phyloP scores from a whole-genome alignment of 768 basidiomycete genomes.

The Phaeotremella fagi region DNA sequence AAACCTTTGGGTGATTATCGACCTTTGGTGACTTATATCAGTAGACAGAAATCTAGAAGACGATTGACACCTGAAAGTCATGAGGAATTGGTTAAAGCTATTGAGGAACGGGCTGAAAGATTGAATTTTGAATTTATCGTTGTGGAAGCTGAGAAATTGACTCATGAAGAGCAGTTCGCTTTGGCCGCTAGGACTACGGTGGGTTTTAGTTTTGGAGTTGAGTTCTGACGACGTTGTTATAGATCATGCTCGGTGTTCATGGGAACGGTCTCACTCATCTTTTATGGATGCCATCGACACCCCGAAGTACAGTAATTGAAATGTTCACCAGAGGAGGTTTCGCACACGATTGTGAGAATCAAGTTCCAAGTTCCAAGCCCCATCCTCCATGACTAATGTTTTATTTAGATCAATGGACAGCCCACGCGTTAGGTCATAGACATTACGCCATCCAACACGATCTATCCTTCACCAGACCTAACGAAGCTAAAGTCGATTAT shows the following conservation, averaged over 20 bases:
- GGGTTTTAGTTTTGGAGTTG: constrained; percentile 9
- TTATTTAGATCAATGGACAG: constrained; percentile 46
- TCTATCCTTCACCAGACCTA: constrained; percentile 34
- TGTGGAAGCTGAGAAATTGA: constrained; percentile 47
- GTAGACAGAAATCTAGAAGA: constrained; percentile 71
- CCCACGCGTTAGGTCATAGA: constrained; percentile 42
- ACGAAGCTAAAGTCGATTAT: constrained; percentile 39
- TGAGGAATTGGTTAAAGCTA: constrained; percentile 66
- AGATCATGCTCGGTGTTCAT: constrained; percentile 94
- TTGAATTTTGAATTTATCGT: constrained; percentile 63
- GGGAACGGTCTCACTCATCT: constrained; percentile 85
- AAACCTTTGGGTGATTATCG: constrained; percentile 39
- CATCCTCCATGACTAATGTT: constrained; percentile 2
- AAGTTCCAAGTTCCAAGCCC: neutral
- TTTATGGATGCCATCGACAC: constrained; percentile 85
- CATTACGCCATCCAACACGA: constrained; percentile 47
- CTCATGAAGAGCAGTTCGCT: constrained; percentile 46
- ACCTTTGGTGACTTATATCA: constrained; percentile 88
- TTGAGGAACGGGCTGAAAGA: constrained; percentile 62
- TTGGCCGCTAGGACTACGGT: constrained; percentile 47
- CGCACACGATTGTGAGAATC: constrained; percentile 72
- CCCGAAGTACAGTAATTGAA: constrained; percentile 81
- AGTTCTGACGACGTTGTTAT: neutral
- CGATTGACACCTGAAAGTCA: constrained; percentile 75
- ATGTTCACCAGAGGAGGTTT: constrained; percentile 83